Evolutionary conservation across 306 rosid genomes (phyloP), one percentile per base, ranked within the genome.

Genomic region (Trifolium dubium): DNA sequence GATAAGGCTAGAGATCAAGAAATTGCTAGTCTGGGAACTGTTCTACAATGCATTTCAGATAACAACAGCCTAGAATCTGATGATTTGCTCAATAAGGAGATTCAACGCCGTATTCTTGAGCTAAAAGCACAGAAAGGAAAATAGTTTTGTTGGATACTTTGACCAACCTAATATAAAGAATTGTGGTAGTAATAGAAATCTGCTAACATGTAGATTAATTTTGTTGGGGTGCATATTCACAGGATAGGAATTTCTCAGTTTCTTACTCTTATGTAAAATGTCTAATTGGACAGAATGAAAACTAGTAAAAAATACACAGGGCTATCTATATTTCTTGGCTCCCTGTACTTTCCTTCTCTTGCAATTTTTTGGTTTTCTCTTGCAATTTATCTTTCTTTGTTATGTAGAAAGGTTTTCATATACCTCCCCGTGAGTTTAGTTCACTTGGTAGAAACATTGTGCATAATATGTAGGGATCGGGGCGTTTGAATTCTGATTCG

Each of bases 1-100:
- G 84, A 55, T 54, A 58, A 79, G 74, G 84, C 74, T 58, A 17
- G 69, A n/a, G 85, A 85, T 69, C 17, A 62, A 41, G 87, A 86
- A 67, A 67, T 82, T 31, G 82, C 65, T 70, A 80, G 60, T 64
- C 74, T 86, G 8, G 17, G 18, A 60, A 63, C 71, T 5, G 87
- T 80, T 32, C 34, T 78, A 11, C n/a, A 53, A 44, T 88, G 89
- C 76, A 67, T 86, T 14, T 58, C 54, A 23, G 88, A 86, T 32
- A 67, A 79, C 83, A 73, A 76, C 82, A 71, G 71, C 49, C 69
- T 86, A 28, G 43, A 80, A 56, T 69, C 83, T 23, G 61, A 79
- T 76, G 56, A 64, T 71, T 66, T 81, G 13, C 39, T 72, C 19
- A 10, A 18, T 2, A 77, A 39, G 40, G 40, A 37, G 74, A 81